These are phyloP conservation scores for Kodamaea nitidulidarum DNA, from an alignment of 805 yeast genomes.

Conservation along the genomic window DNA sequence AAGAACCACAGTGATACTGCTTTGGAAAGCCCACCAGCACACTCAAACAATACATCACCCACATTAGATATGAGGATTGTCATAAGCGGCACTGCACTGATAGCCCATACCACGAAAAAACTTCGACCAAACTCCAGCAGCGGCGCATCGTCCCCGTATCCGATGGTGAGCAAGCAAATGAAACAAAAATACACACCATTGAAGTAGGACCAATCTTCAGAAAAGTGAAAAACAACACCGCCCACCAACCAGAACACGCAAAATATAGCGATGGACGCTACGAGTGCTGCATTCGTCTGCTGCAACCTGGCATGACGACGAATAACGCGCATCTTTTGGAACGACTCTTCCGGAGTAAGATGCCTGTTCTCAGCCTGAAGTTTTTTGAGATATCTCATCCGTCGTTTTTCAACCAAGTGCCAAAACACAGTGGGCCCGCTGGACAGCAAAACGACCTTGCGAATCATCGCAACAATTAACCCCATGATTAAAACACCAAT, in stretches of 20 bases:
- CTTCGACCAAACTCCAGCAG: slow-evolving; percentile 59
- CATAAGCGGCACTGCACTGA: slow-evolving; percentile 83
- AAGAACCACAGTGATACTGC: slow-evolving; percentile 10
- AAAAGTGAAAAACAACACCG: slow-evolving; percentile 53
- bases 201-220: slow-evolving; percentile 73
- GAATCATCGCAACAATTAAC: slow-evolving; percentile 63
- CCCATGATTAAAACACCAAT: slow-evolving; percentile 73
- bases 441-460: slow-evolving; percentile 59
- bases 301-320: slow-evolving; percentile 36
- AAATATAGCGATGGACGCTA: slow-evolving; percentile 42
- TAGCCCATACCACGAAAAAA: slow-evolving; percentile 75
- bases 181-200: slow-evolving; percentile 72
- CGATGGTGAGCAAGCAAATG: slow-evolving; percentile 73
- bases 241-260: slow-evolving; percentile 69
- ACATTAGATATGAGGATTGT: slow-evolving; percentile 70
- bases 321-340: slow-evolving; percentile 52
- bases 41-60: slow-evolving; percentile 54
- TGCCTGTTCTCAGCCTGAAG: slow-evolving; percentile 13
- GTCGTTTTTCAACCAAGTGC: slow-evolving; percentile 54
- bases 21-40: slow-evolving; percentile 17
- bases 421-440: slow-evolving; percentile 62
- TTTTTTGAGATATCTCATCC: slow-evolving; percentile 33
- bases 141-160: slow-evolving; percentile 79
- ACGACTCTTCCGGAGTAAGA: slow-evolving; percentile 41
- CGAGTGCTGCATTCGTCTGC: slow-evolving; percentile 39